Percentiles rank a stretch among this genome's conserved stretches.
Conservation (phyloP, 768 basidiomycete genomes). For the Kwoniella dendrophila region DNA sequence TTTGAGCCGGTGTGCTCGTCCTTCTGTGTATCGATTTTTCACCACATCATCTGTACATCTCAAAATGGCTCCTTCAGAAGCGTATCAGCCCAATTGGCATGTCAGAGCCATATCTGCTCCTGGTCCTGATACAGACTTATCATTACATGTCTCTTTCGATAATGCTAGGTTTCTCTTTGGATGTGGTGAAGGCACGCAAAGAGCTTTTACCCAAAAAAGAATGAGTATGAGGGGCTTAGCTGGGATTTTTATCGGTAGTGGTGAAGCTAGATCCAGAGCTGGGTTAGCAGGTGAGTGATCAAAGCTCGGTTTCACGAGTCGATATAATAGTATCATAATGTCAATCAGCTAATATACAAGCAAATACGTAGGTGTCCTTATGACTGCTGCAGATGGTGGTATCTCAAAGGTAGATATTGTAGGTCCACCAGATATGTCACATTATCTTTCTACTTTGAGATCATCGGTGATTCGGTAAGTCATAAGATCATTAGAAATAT, state of each 20-base stretch:
- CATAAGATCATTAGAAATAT: not conserved
- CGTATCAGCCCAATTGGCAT: constrained; percentile 43
- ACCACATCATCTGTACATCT: not conserved
- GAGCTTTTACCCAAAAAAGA: constrained; percentile 71
- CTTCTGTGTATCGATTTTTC: not conserved
- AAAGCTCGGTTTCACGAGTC: not conserved
- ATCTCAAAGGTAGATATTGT: constrained; percentile 64
- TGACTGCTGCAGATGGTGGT: constrained; percentile 76
- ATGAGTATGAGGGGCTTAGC: constrained; percentile 69
- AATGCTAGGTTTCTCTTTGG: constrained; percentile 85
- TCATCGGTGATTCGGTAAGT: constrained; percentile 59
- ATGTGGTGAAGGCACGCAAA: constrained; percentile 75
- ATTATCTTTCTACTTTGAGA: constrained; percentile 72
- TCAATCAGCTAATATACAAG: not conserved
- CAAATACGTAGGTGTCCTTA: constrained; percentile 65
- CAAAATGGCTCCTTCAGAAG: constrained; percentile 20
- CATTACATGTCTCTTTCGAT: constrained; percentile 74
- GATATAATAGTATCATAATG: not conserved
- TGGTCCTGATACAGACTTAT: constrained; percentile 72
- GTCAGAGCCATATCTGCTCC: constrained; percentile 53
- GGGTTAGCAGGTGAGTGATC: constrained; percentile 70
- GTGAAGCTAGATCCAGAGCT: constrained; percentile 64
- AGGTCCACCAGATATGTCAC: constrained; percentile 74
- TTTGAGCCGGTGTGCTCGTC: constrained; percentile 6
- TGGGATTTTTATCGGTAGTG: constrained; percentile 72